Conservation (phyloP, 352 stramenopile species). For the Globisporangium iwayamae region DNA sequence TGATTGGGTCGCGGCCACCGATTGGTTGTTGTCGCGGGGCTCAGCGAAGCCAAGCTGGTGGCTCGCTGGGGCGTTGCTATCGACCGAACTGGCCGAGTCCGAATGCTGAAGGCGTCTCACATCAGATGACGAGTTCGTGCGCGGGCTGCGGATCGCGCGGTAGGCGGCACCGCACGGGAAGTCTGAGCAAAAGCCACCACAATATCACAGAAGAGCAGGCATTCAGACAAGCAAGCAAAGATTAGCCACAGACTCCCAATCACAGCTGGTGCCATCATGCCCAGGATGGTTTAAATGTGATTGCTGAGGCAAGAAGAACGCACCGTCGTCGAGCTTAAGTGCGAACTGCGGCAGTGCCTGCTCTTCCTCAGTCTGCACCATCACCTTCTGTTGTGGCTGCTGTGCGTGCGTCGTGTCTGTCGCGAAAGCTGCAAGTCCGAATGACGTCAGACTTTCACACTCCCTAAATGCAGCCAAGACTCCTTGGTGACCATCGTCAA, state of each 20-base stretch:
- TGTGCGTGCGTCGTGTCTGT: not conserved
- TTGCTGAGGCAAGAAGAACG: not conserved
- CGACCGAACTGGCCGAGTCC: conserved; percentile 9
- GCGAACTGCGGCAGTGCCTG: conserved; percentile 6
- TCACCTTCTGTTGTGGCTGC: not conserved
- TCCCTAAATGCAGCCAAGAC: not conserved
- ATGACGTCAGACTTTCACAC: not conserved
- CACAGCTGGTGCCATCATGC: not conserved
- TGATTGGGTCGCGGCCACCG: not conserved
- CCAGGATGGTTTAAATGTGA: not conserved
- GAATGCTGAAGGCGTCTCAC: conserved; percentile 4
- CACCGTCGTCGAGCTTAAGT: conserved; percentile 16
- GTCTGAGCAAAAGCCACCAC: conserved; percentile 15
- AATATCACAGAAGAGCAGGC: too few relatives aligned
- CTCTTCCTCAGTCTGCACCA: conserved; percentile 17
- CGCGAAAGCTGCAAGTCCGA: not conserved
- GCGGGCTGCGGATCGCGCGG: conserved; percentile 45
- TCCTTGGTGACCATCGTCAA: not conserved
- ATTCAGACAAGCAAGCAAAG: not conserved
- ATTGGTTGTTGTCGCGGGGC: conserved; percentile 8
- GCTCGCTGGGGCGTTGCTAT: not conserved
- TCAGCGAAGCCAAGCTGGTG: not conserved
- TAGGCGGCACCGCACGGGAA: conserved; percentile 46
- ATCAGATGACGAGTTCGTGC: conserved; percentile 9
- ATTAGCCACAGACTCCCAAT: not conserved